Conservation (phyloP, 352 stramenopile genomes). For the Pythium plurisporium region DNA sequence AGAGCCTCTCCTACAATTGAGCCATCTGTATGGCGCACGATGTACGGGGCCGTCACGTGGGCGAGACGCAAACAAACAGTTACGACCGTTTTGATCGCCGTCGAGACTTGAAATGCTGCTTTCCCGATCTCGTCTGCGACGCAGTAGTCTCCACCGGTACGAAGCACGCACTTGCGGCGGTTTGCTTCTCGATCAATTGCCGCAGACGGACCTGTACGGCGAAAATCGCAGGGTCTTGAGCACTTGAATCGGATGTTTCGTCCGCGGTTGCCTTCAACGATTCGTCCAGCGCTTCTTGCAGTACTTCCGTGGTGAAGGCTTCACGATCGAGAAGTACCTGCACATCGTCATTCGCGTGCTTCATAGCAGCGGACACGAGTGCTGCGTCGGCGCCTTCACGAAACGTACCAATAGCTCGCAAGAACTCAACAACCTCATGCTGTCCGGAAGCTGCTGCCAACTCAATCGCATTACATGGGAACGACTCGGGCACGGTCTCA, state of each 20-base stretch:
- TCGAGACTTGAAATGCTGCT: no score
- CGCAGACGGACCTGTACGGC: conserved; percentile 5
- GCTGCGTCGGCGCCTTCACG: neutral
- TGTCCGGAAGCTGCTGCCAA: neutral
- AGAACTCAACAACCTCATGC: neutral
- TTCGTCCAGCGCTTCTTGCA: neutral
- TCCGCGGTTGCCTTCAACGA: neutral
- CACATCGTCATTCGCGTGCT: neutral
- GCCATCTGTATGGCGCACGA: no score
- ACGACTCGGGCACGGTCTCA: neutral
- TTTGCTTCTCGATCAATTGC: neutral
- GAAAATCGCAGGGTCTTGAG: neutral
- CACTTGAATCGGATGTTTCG: neutral
- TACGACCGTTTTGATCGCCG: no score
- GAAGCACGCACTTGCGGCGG: neutral
- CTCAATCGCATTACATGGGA: neutral
- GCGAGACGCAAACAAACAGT: no score
- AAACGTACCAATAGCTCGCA: neutral
- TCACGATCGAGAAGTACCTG: neutral
- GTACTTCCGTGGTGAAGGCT: neutral
- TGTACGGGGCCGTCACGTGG: no score
- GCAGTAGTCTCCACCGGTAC: neutral
- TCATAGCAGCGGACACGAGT: neutral
- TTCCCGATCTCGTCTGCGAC: no score
- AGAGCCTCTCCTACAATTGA: no score